A percentile compares a stretch with the other conserved stretches of the same genome.
Evolutionary conservation across 495 filamentous ascomycete genomes (phyloP).

Genomic region (Podospora didyma): DNA sequence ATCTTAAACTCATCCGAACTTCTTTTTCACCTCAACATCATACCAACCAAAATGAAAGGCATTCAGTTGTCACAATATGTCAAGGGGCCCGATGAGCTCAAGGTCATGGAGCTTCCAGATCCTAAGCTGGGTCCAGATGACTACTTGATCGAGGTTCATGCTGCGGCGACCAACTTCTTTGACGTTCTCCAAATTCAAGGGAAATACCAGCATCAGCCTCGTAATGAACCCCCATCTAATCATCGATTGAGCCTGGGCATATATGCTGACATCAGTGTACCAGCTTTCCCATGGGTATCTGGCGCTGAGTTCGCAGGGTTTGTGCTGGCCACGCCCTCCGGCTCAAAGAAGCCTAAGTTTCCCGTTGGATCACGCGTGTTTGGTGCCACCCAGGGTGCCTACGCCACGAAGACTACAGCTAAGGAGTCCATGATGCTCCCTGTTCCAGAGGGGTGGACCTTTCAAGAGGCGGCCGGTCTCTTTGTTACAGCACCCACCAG

Average conservation of each 20-base stretch:
- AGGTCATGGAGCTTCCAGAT: conserved; percentile 65
- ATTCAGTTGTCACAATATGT: conserved; percentile 83
- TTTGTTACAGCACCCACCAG: conserved; percentile 90
- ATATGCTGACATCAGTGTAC: conserved; percentile 7
- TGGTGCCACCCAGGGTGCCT: conserved; percentile 81
- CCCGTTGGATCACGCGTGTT: conserved; percentile 79
- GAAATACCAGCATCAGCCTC: conserved; percentile 64
- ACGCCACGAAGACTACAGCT: conserved; percentile 69
- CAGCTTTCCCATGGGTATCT: conserved; percentile 76
- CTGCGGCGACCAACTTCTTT: conserved; percentile 91
- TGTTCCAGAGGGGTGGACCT: conserved; percentile 76
- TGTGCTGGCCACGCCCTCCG: conserved; percentile 60
- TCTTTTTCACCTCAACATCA: background rate
- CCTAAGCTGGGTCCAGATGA: conserved; percentile 64
- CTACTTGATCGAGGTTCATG: conserved; percentile 87
- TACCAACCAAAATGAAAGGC: conserved; percentile 60
- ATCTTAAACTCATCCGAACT: background rate
- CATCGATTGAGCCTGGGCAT: background rate
- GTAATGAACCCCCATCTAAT: conserved; percentile 20
- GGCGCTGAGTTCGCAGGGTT: conserved; percentile 84
- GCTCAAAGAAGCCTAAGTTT: conserved; percentile 43
- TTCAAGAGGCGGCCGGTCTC: conserved; percentile 79
- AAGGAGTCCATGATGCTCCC: conserved; percentile 64
- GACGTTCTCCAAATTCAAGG: conserved; percentile 87
- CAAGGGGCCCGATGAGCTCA: conserved; percentile 78